A percentile compares a stretch with the other conserved stretches of the same genome.
phyloP scores from a whole-genome alignment of 192 early-diverging fungal species.

The Coemansia furcata region DNA sequence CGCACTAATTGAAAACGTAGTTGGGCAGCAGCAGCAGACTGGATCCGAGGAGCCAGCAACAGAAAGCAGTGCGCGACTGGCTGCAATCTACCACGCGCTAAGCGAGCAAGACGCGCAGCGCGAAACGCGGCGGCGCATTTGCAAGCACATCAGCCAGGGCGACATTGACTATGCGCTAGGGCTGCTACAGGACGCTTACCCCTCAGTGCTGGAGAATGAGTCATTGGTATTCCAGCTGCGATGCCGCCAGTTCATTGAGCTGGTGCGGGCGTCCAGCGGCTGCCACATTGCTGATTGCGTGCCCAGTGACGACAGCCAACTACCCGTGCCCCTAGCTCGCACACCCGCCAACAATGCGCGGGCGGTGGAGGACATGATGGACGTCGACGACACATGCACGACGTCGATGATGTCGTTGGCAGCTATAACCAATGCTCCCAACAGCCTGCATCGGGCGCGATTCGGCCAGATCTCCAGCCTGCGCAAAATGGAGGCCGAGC shows the following conservation, averaged over 20 bases:
- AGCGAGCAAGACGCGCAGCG: slow-evolving; percentile 33
- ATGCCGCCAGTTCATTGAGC: slow-evolving; percentile 86
- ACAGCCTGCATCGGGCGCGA: slow-evolving; percentile 3
- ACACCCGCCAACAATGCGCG: background rate
- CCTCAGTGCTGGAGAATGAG: slow-evolving; percentile 64
- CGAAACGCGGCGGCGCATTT: slow-evolving; percentile 48
- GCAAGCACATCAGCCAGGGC: slow-evolving; percentile 62
- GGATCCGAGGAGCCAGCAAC: background rate
- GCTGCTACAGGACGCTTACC: slow-evolving; percentile 66
- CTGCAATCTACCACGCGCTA: slow-evolving; percentile 23
- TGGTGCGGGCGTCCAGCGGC: slow-evolving; percentile 57
- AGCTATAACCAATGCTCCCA: slow-evolving; percentile 37
- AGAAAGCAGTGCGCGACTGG: slow-evolving; percentile 12
- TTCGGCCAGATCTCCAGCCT: slow-evolving; percentile 34
- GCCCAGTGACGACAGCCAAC: slow-evolving; percentile 31
- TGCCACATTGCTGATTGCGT: slow-evolving; percentile 32
- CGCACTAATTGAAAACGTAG: slow-evolving; percentile 56
- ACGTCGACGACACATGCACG: slow-evolving; percentile 50
- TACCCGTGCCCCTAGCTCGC: slow-evolving; percentile 12
- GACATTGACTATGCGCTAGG: slow-evolving; percentile 73
- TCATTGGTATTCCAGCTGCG: slow-evolving; percentile 73
- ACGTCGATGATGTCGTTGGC: slow-evolving; percentile 32
- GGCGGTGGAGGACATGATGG: slow-evolving; percentile 42
- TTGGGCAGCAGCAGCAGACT: slow-evolving; percentile 16
- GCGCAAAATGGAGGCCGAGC: slow-evolving; percentile 25